Base-by-base conservation (phyloP, 768 basidiomycete species). In the Russula sp. region DNA sequence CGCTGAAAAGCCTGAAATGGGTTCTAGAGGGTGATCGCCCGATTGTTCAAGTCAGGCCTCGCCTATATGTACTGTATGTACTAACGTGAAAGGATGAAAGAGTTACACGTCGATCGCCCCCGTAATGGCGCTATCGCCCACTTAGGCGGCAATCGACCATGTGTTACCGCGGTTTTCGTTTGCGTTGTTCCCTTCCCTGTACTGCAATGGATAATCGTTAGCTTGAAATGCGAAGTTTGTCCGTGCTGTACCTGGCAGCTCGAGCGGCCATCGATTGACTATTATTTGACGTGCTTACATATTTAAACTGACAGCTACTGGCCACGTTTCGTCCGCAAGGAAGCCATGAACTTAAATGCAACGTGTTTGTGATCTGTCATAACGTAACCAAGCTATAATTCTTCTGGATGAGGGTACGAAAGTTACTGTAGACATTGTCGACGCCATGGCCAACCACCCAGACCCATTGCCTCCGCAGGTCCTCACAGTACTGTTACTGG, bases 31-130 rank as follows among this genome's bases (percentile, higher is more conserved):
- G 50, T 35, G 39, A 2, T 48, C 37, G 22, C 32, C 39, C 22
- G n/a, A 52, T 63, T 22, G 27, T 27, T 50, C 11, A 53, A 40
- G 62, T 40, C 3, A 37, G 57, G 51, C 37, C 56, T 53, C 44
- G 47, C 31, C 57, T 58, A 53, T 64, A 37, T 58, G 51, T 58
- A 59, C 20, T 59, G 52, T 55, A 60, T 35, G 56, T 16, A 58
- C 42, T 22, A 39, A 62, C 42, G 45, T 53, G 37, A 55, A 16
- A 42, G 35, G 18, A 44, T 20, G 31, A 34, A 37, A 16, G 14
- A 5, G 58, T 47, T 49, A 55, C 53, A 55, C 54, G 58, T 59
- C 22, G 52, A 40, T 42, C n/a, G 14, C 16, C 20, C 34, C 14
- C 58, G 39, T 51, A 35, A 51, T 18, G 53, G 53, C 59, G 58